Evolutionary conservation across 2,329 filamentous ascomycete species (phyloP).

Genomic region (Verticillium nonalfalfae): DNA sequence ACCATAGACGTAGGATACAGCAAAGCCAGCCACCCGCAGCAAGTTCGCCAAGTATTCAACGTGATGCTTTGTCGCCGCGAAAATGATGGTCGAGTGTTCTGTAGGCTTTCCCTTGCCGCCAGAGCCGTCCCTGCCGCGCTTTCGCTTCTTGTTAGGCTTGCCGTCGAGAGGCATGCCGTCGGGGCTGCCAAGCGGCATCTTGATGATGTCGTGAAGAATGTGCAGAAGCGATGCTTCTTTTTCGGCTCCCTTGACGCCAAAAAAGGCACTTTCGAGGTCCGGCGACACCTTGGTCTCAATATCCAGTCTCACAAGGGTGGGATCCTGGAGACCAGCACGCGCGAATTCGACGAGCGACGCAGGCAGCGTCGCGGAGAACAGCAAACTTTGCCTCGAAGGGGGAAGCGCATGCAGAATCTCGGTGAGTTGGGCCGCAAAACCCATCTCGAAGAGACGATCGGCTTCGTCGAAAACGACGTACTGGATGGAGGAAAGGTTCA

Average conservation of each 20-base stretch:
- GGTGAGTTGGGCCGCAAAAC: conserved; percentile 85
- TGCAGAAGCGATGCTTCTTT: conserved; percentile 91
- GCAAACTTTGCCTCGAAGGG: conserved; percentile 74
- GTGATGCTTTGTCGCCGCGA: conserved; percentile 92
- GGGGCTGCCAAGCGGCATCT: conserved; percentile 69
- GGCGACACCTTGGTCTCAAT: conserved; percentile 94
- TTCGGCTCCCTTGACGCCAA: conserved; percentile 84
- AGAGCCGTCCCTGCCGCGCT: conserved; percentile 48
- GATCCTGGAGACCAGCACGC: conserved; percentile 85
- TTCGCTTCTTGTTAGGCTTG: conserved; percentile 61
- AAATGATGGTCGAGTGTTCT: conserved; percentile 88
- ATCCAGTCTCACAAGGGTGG: conserved; percentile 82
- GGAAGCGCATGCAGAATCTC: conserved; percentile 91
- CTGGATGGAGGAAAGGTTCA: conserved; percentile 83
- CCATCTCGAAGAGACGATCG: conserved; percentile 97
- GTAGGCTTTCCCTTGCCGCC: conserved; percentile 66
- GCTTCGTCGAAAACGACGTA: conserved; percentile 99
- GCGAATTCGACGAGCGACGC: conserved; percentile 96
- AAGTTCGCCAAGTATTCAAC: conserved; percentile 86
- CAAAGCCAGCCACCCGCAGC: conserved; percentile 75
- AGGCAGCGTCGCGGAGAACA: conserved; percentile 93
- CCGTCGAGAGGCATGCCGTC: conserved; percentile 41
- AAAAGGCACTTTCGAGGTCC: conserved; percentile 92
- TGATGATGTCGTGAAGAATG: conserved; percentile 84
- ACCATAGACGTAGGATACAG: conserved; percentile 91